Conservation (phyloP, 2,329 filamentous ascomycete species). For the Colletotrichum horii region DNA sequence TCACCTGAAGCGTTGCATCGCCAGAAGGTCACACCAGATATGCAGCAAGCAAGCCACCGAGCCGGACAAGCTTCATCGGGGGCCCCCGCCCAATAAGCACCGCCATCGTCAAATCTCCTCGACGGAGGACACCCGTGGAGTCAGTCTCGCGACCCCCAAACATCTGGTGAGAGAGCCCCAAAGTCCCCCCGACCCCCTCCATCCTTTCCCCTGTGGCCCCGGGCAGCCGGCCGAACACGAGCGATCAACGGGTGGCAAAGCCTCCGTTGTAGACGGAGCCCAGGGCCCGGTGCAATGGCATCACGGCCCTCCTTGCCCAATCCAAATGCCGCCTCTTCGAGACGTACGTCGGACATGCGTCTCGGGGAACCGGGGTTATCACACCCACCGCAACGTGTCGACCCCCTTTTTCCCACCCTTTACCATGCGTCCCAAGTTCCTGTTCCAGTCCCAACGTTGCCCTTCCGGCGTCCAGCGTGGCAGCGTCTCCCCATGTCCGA, state of each 20-base stretch:
- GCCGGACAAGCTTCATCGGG: constrained; percentile 6
- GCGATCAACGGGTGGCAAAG: constrained; percentile 21
- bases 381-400: background rate
- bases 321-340: background rate
- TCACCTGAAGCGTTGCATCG: constrained; percentile 21
- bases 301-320: background rate
- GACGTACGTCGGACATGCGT: constrained; percentile 3
- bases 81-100: constrained; percentile 7
- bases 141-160: background rate
- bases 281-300: background rate
- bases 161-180: background rate
- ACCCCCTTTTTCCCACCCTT: background rate
- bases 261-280: constrained; percentile 9
- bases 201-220: background rate
- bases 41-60: background rate
- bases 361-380: constrained; percentile 9
- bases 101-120: constrained; percentile 3
- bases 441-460: background rate
- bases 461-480: background rate
- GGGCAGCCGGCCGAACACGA: constrained; percentile 20
- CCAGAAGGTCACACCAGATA: background rate
- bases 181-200: background rate
- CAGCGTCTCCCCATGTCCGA: background rate
- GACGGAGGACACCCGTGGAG: background rate
- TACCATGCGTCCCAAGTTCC: background rate